Percentiles rank a stretch among this genome's conserved stretches.
phyloP scores from a whole-genome alignment of 306 rosid species.

The Castanea crenata region DNA sequence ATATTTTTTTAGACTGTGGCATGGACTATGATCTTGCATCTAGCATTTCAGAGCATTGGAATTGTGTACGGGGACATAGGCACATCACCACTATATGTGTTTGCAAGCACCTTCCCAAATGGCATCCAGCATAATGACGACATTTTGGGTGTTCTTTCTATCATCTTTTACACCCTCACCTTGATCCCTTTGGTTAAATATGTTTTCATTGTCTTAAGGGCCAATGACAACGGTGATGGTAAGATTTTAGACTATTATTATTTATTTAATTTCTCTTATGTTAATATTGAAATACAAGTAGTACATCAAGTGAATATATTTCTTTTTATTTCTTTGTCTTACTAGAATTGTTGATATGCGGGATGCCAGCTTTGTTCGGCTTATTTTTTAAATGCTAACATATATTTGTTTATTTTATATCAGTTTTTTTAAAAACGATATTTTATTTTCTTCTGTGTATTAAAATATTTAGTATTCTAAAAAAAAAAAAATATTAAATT shows the following conservation, averaged over 20 bases:
- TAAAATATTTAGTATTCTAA: too few relatives aligned
- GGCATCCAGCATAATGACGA: slow-evolving; percentile 58
- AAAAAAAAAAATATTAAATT: too few relatives aligned
- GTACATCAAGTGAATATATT: too few relatives aligned
- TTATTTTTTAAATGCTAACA: too few relatives aligned
- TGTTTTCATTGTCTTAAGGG: slow-evolving; percentile 49
- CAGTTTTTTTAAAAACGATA: fast-evolving
- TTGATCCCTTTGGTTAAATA: slow-evolving; percentile 59
- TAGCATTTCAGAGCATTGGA: slow-evolving; percentile 78
- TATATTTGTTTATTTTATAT: too few relatives aligned
- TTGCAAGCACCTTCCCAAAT: slow-evolving; percentile 35
- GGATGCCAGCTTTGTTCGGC: too few relatives aligned
- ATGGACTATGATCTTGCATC: slow-evolving; percentile 43
- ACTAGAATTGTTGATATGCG: too few relatives aligned
- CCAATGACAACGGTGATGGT: slow-evolving; percentile 76
- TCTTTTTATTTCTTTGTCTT: too few relatives aligned
- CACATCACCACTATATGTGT: slow-evolving; percentile 69
- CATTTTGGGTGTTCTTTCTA: slow-evolving; percentile 60
- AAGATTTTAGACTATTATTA: background rate
- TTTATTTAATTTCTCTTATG: background rate
- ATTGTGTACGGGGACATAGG: slow-evolving; percentile 76
- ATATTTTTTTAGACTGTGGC: slow-evolving; percentile 22
- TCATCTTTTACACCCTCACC: slow-evolving; percentile 63
- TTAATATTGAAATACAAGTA: background rate
- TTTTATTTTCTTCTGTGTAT: fast-evolving